Conservation (phyloP, 371 early-diverging fungal species). For the Mucor plumbeus region DNA sequence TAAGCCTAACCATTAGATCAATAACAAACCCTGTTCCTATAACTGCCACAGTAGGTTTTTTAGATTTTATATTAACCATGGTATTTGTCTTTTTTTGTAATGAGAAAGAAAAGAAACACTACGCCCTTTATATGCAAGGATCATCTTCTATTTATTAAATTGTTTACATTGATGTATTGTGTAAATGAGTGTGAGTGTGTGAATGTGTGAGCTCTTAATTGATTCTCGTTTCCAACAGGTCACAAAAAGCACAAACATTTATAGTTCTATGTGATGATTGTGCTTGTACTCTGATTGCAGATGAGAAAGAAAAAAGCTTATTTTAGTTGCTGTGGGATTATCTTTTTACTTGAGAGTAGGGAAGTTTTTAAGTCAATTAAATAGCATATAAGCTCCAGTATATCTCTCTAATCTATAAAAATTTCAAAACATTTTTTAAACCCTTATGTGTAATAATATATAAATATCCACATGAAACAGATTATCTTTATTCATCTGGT, state of each 20-base stretch:
- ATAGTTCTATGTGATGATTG: background rate
- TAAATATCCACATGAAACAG: no score
- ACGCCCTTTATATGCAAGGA: background rate
- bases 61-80: constrained; percentile 1
- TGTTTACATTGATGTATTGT: background rate
- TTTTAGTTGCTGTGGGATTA: no score
- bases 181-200: background rate
- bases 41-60: constrained; percentile 14
- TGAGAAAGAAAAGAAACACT: background rate
- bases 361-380: no score
- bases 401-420: no score
- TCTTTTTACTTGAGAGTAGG: no score
- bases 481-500: no score
- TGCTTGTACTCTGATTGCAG: no score
- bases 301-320: no score
- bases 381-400: no score
- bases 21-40: constrained; percentile 11
- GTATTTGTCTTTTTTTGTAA: background rate
- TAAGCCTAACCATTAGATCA: background rate
- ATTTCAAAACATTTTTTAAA: no score
- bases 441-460: no score
- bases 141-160: background rate
- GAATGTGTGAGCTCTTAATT: no score
- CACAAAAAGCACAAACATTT: background rate
- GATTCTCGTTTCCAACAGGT: background rate